phyloP scores from a whole-genome alignment of 2,329 filamentous ascomycete genomes.

The Metarhizium robertsii region DNA sequence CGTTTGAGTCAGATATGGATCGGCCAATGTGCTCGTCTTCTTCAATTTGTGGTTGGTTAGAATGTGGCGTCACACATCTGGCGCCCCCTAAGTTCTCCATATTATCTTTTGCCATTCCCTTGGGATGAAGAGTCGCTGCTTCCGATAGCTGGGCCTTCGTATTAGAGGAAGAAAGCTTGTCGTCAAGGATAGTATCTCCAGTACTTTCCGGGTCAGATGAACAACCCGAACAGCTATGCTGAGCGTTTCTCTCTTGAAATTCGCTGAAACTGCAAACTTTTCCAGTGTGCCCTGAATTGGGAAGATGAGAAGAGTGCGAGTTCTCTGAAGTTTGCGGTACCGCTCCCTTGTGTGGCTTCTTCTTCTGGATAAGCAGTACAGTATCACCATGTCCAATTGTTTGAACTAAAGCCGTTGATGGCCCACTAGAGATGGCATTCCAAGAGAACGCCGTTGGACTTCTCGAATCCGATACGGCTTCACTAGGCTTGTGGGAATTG shows the following conservation, averaged over 20 bases:
- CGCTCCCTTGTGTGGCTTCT: not conserved
- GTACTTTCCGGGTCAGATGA: not conserved
- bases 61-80: no score
- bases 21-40: not conserved
- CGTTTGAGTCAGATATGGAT: not conserved
- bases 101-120: not conserved
- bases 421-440: not conserved
- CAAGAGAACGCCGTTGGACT: not conserved
- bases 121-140: not conserved
- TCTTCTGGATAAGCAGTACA: not conserved
- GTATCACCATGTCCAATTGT: not conserved
- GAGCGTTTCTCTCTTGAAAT: not conserved
- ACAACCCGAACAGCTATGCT: not conserved
- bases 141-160: not conserved
- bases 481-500: no score
- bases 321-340: not conserved
- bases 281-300: not conserved
- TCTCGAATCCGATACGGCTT: not conserved
- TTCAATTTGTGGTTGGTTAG: not conserved
- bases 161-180: not conserved
- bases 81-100: not conserved
- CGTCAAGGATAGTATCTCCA: not conserved
- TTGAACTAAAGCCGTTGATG: not conserved
- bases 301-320: not conserved
- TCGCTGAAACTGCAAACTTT: not conserved